Percentiles rank a stretch among this genome's conserved stretches.
Conservation (phyloP, 2,329 filamentous ascomycete species). For the Alternaria solani region DNA sequence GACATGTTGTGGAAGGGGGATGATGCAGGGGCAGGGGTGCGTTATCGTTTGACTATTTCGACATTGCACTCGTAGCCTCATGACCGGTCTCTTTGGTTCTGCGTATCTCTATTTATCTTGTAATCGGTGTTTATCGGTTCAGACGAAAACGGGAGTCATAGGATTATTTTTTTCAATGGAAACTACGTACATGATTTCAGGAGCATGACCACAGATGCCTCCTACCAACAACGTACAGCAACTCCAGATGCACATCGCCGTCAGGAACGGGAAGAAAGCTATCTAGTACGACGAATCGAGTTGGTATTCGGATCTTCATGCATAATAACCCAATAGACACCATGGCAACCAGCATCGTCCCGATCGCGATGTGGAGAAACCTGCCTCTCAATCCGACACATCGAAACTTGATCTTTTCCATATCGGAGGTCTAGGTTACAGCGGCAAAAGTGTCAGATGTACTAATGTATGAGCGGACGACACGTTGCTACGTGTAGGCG, state of each 20-base stretch:
- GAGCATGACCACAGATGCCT: not conserved
- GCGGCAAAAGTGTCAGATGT: not conserved
- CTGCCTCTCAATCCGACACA: not conserved
- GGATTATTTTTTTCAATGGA: not conserved
- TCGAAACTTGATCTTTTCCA: not conserved
- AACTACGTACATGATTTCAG: too few species aligned
- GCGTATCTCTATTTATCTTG: not conserved
- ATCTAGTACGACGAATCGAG: not conserved
- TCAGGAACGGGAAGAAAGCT: not conserved
- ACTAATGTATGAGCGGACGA: not conserved
- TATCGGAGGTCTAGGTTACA: not conserved
- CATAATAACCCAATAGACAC: not conserved
- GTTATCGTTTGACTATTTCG: not conserved
- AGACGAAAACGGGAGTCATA: not conserved
- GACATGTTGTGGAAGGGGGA: slow-evolving; percentile 9
- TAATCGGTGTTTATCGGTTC: not conserved
- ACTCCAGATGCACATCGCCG: not conserved
- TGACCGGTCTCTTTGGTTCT: not conserved
- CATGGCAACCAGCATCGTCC: not conserved
- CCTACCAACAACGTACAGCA: not conserved
- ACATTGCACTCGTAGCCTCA: not conserved
- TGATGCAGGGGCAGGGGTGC: not conserved
- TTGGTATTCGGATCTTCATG: not conserved
- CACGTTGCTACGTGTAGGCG: slow-evolving; percentile 2
- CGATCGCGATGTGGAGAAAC: not conserved